Percentiles rank a stretch among this genome's conserved stretches.
Evolutionary conservation across 1,139 yeast genomes (phyloP).

Genomic region (Chernovozyma aurita): DNA sequence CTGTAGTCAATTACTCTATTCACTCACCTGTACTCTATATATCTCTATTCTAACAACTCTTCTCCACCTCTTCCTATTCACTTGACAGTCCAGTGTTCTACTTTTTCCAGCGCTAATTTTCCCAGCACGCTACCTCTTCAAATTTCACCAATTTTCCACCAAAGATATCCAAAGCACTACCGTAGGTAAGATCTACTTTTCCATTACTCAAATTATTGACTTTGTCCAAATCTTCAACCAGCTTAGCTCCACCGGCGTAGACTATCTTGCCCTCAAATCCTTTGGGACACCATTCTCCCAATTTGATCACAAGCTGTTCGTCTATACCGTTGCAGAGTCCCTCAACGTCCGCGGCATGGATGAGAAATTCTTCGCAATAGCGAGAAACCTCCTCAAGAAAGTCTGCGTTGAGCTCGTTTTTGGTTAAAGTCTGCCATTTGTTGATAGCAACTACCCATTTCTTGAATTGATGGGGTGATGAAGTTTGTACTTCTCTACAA

Average conservation of each 20-base stretch:
- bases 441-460: slow-evolving; percentile 93
- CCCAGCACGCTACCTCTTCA: slow-evolving; percentile 71
- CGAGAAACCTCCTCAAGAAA: slow-evolving; percentile 51
- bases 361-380: slow-evolving; percentile 80
- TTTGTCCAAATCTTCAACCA: slow-evolving; percentile 57
- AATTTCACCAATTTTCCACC: slow-evolving; percentile 82
- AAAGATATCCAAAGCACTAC: slow-evolving; percentile 89
- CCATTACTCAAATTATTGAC: slow-evolving; percentile 71
- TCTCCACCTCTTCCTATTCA: too few species aligned
- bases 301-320: slow-evolving; percentile 59
- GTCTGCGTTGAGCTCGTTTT: slow-evolving; percentile 47
- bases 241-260: slow-evolving; percentile 95
- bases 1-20: too few species aligned
- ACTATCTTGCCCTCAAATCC: slow-evolving; percentile 66
- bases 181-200: slow-evolving; percentile 85
- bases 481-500: slow-evolving; percentile 51
- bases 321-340: slow-evolving; percentile 94
- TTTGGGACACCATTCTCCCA: slow-evolving; percentile 73
- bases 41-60: too few species aligned
- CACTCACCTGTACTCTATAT: too few species aligned
- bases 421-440: slow-evolving; percentile 91
- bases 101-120: too few species aligned
- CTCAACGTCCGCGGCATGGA: slow-evolving; percentile 98
- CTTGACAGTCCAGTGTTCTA: too few species aligned
- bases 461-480: too few species aligned